These are phyloP conservation scores for Fraxinus baroniana DNA, from an alignment of 305 asterid species.

Conservation along the genomic window DNA sequence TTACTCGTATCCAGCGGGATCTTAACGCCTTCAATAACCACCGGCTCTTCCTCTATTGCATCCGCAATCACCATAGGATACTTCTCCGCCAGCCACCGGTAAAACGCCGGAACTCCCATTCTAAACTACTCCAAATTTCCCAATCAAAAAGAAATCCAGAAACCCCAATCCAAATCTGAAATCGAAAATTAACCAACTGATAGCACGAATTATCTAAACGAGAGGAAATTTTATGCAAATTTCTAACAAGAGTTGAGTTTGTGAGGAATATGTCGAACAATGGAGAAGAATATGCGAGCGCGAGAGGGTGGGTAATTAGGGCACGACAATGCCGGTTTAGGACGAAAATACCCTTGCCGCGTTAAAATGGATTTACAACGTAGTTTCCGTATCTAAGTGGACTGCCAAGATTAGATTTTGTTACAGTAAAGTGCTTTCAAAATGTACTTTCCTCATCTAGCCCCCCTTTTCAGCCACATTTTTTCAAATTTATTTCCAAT, in stretches of 20 bases:
- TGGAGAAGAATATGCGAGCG: background rate
- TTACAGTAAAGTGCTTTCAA: background rate
- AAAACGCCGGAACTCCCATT: constrained; percentile 99
- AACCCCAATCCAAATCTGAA: background rate
- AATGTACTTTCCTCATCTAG: background rate
- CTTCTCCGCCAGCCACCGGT: constrained; percentile 98
- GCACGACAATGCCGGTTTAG: background rate
- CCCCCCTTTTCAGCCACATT: no score
- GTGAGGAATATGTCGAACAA: background rate
- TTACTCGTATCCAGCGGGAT: constrained; percentile 89
- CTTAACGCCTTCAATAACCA: constrained; percentile 60
- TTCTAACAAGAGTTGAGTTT: background rate
- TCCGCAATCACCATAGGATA: constrained; percentile 83
- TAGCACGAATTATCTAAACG: background rate
- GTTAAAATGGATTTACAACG: background rate
- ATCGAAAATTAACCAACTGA: background rate
- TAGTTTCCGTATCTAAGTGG: background rate
- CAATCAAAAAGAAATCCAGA: constrained; percentile 14
- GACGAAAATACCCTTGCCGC: background rate
- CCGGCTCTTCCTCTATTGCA: constrained; percentile 80
- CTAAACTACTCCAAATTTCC: background rate
- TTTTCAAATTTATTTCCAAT: no score
- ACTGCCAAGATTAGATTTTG: background rate
- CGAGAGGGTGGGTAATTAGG: background rate
- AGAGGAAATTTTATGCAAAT: background rate